Evolutionary conservation across 495 filamentous ascomycete species (phyloP), one percentile per base, ranked within the genome.

Genomic region (Emericellopsis terricola): DNA sequence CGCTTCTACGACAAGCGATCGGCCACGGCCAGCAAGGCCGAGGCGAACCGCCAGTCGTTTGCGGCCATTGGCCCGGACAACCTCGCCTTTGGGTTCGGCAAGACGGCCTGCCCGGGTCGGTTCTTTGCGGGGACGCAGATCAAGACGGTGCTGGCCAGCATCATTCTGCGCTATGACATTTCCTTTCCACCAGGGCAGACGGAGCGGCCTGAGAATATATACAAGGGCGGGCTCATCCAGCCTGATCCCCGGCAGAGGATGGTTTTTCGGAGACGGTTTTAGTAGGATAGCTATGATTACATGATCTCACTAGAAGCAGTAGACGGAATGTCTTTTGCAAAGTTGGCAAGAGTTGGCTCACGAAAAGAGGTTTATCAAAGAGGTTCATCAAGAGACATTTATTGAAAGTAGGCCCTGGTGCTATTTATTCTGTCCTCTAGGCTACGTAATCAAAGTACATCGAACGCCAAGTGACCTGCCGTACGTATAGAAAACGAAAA

Each of bases 91-190:
- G 69, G 69, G 2, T 39, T 56, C 10, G 69, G 69, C n/a, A 55
- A 49, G 31, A 57, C 66, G 43, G 62, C 60, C 4, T 71, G 68
- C 36, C 63, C 65, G 2, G 65, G 65, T 11, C 50, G 65, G n/a
- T 70, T 68, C 49, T 65, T 70, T 50, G 64, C 60, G 8, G 45
- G 40, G n/a, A 43, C 60, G 44, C 55, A 62, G 45, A 56, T 70
- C 38, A 66, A 70, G 50, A 33, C 65, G 29, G 39, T 61, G 3
- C 44, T 71, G 6, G 40, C 50, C 6, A 39, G 45, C 36, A 42
- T 67, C 1, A 27, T 70, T 8, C 29, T 63, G 20, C 47, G 51
- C 34, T 70, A 65, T 45, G 65, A 71, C 29, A 39, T 67, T 19
- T 51, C 48, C 38, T 46, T 63, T 5, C 45, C 40, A 10, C 51